These are phyloP conservation scores for Klebsormidium nitens DNA, from an alignment of 139 green algal genomes.

Conservation along the genomic window DNA sequence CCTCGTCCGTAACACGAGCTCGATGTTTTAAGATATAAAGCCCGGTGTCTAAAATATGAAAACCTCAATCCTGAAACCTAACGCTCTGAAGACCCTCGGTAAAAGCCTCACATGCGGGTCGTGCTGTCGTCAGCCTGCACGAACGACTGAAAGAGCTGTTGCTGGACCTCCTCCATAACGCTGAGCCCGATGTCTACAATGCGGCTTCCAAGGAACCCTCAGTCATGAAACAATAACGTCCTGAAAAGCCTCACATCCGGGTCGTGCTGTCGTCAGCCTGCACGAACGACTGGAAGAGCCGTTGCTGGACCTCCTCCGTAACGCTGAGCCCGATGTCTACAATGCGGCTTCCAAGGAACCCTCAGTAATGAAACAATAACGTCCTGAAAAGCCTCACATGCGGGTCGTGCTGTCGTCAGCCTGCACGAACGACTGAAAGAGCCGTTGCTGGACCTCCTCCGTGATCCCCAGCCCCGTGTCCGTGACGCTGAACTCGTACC, in stretches of 20 bases:
- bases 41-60: too few species aligned
- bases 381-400: too few species aligned
- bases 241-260: too few species aligned
- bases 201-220: too few species aligned
- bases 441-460: constrained; percentile 5
- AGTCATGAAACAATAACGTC: too few species aligned
- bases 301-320: constrained; percentile 5
- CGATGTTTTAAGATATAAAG: too few species aligned
- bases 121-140: constrained; percentile 55
- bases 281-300: constrained; percentile 38
- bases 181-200: constrained; percentile 38
- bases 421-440: constrained; percentile 45
- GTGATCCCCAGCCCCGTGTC: constrained; percentile 38
- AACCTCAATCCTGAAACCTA: too few species aligned
- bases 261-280: constrained; percentile 61
- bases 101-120: constrained; percentile 63
- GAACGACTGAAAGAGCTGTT: constrained; percentile 35
- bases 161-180: constrained; percentile 12
- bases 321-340: constrained; percentile 37
- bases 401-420: constrained; percentile 61
- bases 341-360: too few species aligned
- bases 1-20: too few species aligned
- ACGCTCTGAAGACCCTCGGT: too few species aligned
- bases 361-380: too few species aligned
- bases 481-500: constrained; percentile 30